A percentile compares a stretch with the other conserved stretches of the same genome.
phyloP scores from a whole-genome alignment of 208 protist species.

The Crithidia fasciculata region DNA sequence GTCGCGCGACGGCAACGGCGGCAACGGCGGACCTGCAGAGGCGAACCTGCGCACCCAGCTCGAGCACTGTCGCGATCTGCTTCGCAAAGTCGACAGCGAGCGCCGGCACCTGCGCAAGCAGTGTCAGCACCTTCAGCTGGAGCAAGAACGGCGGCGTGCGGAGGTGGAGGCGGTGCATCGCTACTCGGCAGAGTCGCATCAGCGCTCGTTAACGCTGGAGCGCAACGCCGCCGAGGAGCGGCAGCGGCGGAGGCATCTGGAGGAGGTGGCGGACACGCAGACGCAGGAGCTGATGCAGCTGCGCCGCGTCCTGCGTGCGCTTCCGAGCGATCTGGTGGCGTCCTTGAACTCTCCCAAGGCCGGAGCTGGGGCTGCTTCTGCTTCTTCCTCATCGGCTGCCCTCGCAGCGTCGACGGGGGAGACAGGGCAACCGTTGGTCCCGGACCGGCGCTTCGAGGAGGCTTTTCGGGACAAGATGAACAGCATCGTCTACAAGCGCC shows the following conservation, averaged over 20 bases:
- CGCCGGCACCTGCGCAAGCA: slow-evolving; percentile 39
- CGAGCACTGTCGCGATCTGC: slow-evolving; percentile 41
- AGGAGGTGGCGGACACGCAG: slow-evolving; percentile 26
- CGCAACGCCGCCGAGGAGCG: slow-evolving; percentile 19
- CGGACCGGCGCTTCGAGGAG: slow-evolving; percentile 77
- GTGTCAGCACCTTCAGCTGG: slow-evolving; percentile 31
- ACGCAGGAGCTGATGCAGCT: slow-evolving; percentile 60
- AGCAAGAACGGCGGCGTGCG: slow-evolving; percentile 24
- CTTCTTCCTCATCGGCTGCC: neutral
- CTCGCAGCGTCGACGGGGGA: neutral
- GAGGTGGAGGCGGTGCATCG: slow-evolving; percentile 32
- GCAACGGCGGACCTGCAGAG: slow-evolving; percentile 1
- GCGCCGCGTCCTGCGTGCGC: slow-evolving; percentile 49
- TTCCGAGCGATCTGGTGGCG: slow-evolving; percentile 32
- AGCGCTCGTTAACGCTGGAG: slow-evolving; percentile 32
- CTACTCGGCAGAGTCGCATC: slow-evolving; percentile 37
- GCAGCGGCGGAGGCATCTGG: slow-evolving; percentile 23
- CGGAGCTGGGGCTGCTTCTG: neutral
- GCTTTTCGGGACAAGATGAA: slow-evolving; percentile 82
- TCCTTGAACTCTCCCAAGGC: slow-evolving; percentile 14
- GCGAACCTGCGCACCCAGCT: slow-evolving; percentile 35
- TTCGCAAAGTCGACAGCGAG: slow-evolving; percentile 69
- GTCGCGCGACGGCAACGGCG: neutral
- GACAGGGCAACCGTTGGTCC: slow-evolving; percentile 39
- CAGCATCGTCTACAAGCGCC: slow-evolving; percentile 49